Conservation (phyloP, 1,139 yeast genomes). For the Suhomyces wounanorum region DNA sequence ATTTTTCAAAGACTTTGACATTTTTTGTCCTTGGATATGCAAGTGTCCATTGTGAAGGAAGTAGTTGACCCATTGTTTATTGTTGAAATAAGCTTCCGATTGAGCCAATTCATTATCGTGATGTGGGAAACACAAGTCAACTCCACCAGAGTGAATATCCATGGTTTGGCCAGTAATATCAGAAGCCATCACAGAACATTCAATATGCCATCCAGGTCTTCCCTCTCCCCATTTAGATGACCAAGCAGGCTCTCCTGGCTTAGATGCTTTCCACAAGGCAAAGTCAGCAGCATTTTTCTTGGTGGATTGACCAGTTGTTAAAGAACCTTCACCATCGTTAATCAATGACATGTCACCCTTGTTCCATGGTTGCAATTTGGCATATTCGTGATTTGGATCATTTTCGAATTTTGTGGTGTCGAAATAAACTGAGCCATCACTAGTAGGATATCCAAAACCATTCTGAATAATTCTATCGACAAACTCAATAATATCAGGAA, state of each 20-base stretch:
- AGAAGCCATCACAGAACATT: slow-evolving; percentile 98
- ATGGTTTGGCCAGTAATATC: slow-evolving; percentile 79
- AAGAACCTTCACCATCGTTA: slow-evolving; percentile 94
- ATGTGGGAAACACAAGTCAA: slow-evolving; percentile 98
- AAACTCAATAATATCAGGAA: slow-evolving; percentile 84
- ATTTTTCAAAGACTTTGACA: slow-evolving; percentile 93
- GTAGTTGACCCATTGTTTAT: slow-evolving; percentile 94
- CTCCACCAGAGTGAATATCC: slow-evolving; percentile 97
- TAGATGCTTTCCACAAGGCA: slow-evolving; percentile 95
- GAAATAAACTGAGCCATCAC: slow-evolving; percentile 92
- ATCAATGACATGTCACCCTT: slow-evolving; percentile 84
- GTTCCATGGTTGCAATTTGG: slow-evolving; percentile 98
- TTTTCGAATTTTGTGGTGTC: slow-evolving; percentile 82
- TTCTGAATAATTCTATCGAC: slow-evolving; percentile 72
- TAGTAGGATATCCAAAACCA: slow-evolving; percentile 82
- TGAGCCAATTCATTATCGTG: slow-evolving; percentile 98
- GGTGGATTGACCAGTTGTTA: slow-evolving; percentile 51
- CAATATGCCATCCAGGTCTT: slow-evolving; percentile 99
- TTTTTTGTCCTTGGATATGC: slow-evolving; percentile 97
- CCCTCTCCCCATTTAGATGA: slow-evolving; percentile 95
- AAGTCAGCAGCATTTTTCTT: slow-evolving; percentile 83
- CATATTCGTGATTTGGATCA: slow-evolving; percentile 74
- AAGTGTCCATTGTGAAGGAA: slow-evolving; percentile 96
- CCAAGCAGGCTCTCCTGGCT: slow-evolving; percentile 98
- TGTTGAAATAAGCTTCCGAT: slow-evolving; percentile 88